Percentiles rank a stretch among this genome's conserved stretches.
These are phyloP conservation scores for Amanita fuliginea DNA, from an alignment of 768 basidiomycete species.

Conservation along the genomic window DNA sequence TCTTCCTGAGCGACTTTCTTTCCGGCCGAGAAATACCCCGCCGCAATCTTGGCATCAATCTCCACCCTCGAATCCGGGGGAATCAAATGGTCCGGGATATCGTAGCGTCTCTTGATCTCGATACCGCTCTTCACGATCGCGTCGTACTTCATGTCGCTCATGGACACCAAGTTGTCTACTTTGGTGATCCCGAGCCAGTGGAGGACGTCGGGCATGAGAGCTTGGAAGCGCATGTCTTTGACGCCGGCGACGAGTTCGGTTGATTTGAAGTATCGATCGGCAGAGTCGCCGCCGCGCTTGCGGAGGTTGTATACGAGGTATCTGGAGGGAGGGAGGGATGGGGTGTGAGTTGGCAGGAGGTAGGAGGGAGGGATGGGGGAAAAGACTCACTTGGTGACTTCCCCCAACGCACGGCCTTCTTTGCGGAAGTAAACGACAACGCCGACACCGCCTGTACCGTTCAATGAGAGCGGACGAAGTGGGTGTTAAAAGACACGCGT, in stretches of 20 bases:
- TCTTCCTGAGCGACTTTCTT: slow-evolving; percentile 72
- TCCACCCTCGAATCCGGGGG: slow-evolving; percentile 87
- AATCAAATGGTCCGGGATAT: slow-evolving; percentile 83
- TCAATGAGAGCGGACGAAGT: not conserved
- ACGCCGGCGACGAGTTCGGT: slow-evolving; percentile 93
- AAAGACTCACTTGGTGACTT: slow-evolving; percentile 70
- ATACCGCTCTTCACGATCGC: slow-evolving; percentile 87
- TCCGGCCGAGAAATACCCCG: slow-evolving; percentile 83
- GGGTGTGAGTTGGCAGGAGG: not conserved
- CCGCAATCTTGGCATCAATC: slow-evolving; percentile 93
- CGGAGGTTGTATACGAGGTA: slow-evolving; percentile 95
- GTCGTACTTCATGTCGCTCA: slow-evolving; percentile 95
- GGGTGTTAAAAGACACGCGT: not conserved
- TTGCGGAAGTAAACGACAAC: slow-evolving; percentile 92
- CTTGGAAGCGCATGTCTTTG: slow-evolving; percentile 92
- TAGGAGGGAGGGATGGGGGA: not conserved
- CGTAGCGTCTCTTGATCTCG: slow-evolving; percentile 70
- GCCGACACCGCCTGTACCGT: slow-evolving; percentile 64
- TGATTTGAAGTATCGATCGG: slow-evolving; percentile 74
- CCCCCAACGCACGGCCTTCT: slow-evolving; percentile 87
- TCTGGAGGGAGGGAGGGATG: slow-evolving; percentile 25
- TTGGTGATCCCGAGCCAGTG: slow-evolving; percentile 92
- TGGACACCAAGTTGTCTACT: slow-evolving; percentile 82
- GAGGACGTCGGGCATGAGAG: slow-evolving; percentile 91
- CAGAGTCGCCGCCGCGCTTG: slow-evolving; percentile 88